Evolutionary conservation across 83 land plant species (phyloP).

Genomic region (Picea abies): DNA sequence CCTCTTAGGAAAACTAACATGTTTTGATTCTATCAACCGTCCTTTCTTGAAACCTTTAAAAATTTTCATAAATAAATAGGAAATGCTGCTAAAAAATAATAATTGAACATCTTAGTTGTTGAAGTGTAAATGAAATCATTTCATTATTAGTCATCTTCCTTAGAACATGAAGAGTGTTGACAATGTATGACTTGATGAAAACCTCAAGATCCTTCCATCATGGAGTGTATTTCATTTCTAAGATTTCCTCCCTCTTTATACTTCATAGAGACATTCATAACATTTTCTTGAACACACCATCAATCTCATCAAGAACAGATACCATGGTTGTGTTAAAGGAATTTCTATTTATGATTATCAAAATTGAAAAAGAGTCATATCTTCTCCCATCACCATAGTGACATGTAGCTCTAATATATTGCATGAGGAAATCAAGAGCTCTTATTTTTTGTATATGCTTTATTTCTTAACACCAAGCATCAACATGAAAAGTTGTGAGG

Average conservation of each 20-base stretch:
- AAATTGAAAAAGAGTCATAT: conserved; percentile 21
- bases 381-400: conserved; percentile 64
- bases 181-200: conserved; percentile 76
- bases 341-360: conserved; percentile 47
- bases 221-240: conserved; percentile 45
- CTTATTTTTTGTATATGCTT: conserved; percentile 52
- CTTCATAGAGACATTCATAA: conserved; percentile 44
- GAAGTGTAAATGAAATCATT: too few species aligned
- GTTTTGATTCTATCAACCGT: too few species aligned
- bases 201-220: conserved; percentile 72
- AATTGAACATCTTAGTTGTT: too few species aligned
- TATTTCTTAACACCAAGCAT: conserved; percentile 64
- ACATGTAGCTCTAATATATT: conserved; percentile 77
- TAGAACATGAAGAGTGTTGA: conserved; percentile 67
- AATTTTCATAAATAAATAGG: too few species aligned
- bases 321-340: conserved; percentile 66
- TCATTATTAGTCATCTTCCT: conserved; percentile 9
- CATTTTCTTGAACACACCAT: conserved; percentile 56
- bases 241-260: conserved; percentile 42
- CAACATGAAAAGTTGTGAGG: conserved; percentile 51
- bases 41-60: too few species aligned
- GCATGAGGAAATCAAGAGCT: conserved; percentile 63
- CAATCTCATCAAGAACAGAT: conserved; percentile 71
- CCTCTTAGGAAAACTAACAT: too few species aligned
- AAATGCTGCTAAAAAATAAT: too few species aligned